A percentile compares a stretch with the other conserved stretches of the same genome.
Evolutionary conservation across 2,329 filamentous ascomycete genomes (phyloP).

Genomic region (Fusarium guadeloupense): DNA sequence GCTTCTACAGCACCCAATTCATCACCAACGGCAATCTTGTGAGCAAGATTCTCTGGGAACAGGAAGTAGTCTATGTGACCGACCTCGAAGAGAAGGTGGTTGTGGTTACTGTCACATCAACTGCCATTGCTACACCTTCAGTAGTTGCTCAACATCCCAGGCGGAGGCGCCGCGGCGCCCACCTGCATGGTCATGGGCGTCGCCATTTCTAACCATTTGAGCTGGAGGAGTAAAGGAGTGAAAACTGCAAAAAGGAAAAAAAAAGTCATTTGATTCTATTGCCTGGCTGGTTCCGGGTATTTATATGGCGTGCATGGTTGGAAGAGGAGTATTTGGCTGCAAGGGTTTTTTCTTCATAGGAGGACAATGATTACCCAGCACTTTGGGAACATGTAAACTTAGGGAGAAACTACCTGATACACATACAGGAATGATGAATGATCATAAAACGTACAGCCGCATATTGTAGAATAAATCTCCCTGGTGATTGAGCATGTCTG

Average conservation of each 20-base stretch:
- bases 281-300: constrained; percentile 51
- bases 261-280: constrained; percentile 32
- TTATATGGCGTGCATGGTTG: constrained; percentile 48
- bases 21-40: constrained; percentile 61
- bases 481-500: constrained; percentile 15
- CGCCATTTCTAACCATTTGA: constrained; percentile 38
- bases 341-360: constrained; percentile 47
- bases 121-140: constrained; percentile 34
- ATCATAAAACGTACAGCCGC: constrained; percentile 31
- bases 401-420: constrained; percentile 43
- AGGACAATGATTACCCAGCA: constrained; percentile 45
- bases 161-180: constrained; percentile 45
- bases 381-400: constrained; percentile 49
- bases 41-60: constrained; percentile 65
- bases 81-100: constrained; percentile 53
- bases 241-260: constrained; percentile 21
- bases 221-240: constrained; percentile 13
- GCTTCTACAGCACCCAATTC: constrained; percentile 61
- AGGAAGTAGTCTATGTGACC: constrained; percentile 64
- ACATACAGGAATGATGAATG: constrained; percentile 46
- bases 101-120: constrained; percentile 52
- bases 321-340: constrained; percentile 48
- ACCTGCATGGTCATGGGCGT: constrained; percentile 51
- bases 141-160: constrained; percentile 4
- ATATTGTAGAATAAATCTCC: constrained; percentile 25